Evolutionary conservation across 2,329 filamentous ascomycete species (phyloP).

Genomic region (Penicillium freii): DNA sequence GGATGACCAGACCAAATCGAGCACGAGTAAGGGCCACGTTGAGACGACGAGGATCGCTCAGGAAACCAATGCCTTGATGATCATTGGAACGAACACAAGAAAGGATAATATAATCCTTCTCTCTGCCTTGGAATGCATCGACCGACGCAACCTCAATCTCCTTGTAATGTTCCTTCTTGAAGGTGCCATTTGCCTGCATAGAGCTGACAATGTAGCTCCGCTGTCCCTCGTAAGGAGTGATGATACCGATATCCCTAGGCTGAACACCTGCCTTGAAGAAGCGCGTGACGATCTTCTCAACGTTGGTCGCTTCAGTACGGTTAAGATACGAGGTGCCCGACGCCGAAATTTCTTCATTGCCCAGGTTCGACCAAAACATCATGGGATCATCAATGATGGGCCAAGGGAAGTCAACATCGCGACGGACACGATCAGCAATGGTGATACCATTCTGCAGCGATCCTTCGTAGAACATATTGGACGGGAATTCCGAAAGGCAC

Average conservation of each 20-base stretch:
- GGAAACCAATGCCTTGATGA: conserved; percentile 97
- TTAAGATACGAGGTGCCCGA: conserved; percentile 98
- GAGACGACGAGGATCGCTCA: conserved; percentile 94
- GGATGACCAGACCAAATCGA: conserved; percentile 93
- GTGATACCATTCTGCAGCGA: conserved; percentile 96
- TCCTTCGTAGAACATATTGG: conserved; percentile 99
- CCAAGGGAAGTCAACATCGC: conserved; percentile 98
- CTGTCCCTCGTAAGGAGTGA: conserved; percentile 97
- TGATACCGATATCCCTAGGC: conserved; percentile 90
- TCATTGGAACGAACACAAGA: conserved; percentile 98
- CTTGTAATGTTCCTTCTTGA: conserved; percentile 98
- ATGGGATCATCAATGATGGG: conserved; percentile 90
- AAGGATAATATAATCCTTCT: conserved; percentile 98
- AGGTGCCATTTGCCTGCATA: conserved; percentile 97
- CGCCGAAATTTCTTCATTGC: conserved; percentile 96
- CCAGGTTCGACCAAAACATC: conserved; percentile 99
- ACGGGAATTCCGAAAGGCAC: conserved; percentile 93
- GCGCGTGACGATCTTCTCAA: conserved; percentile 96
- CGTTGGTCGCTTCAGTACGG: conserved; percentile 92
- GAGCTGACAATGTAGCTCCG: conserved; percentile 97
- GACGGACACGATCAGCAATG: conserved; percentile 79
- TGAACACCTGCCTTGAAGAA: conserved; percentile 99
- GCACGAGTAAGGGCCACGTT: conserved; percentile 96
- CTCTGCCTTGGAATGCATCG: conserved; percentile 96
- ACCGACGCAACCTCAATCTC: conserved; percentile 98